phyloP scores from a whole-genome alignment of 495 filamentous ascomycete genomes.

The Geopyxis carbonaria region DNA sequence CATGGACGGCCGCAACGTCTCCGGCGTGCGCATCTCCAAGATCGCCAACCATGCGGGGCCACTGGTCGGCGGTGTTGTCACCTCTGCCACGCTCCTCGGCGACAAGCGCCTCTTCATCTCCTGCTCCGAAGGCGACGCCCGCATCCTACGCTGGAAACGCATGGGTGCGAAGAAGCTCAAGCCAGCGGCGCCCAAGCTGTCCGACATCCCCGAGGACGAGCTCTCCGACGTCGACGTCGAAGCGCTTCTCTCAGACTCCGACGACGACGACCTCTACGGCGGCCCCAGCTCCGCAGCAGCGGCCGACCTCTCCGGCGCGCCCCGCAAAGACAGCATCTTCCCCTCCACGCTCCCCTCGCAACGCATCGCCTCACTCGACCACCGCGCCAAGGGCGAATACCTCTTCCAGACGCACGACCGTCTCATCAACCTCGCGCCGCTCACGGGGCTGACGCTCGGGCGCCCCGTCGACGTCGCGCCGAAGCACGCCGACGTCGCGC shows the following conservation, averaged over 20 bases:
- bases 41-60: constrained; percentile 40
- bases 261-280: constrained; percentile 47
- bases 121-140: constrained; percentile 65
- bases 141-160: constrained; percentile 61
- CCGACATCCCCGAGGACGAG: constrained; percentile 35
- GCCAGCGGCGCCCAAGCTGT: constrained; percentile 12
- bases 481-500: constrained; percentile 30
- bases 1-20: constrained; percentile 84
- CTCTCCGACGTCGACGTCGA: constrained; percentile 42
- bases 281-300: constrained; percentile 59
- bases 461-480: constrained; percentile 32
- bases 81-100: constrained; percentile 49
- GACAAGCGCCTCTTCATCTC: constrained; percentile 67
- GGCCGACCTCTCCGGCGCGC: constrained; percentile 8
- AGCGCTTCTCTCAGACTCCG: constrained; percentile 28
- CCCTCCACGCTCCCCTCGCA: constrained; percentile 4
- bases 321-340: constrained; percentile 23
- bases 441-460: constrained; percentile 53
- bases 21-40: constrained; percentile 53
- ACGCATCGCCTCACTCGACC: too few species aligned
- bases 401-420: constrained; percentile 59
- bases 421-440: constrained; percentile 58
- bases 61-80: constrained; percentile 45
- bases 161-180: constrained; percentile 37
- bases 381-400: constrained; percentile 37